Evolutionary conservation across 495 filamentous ascomycete species (phyloP).

Genomic region (Neurospora africana): DNA sequence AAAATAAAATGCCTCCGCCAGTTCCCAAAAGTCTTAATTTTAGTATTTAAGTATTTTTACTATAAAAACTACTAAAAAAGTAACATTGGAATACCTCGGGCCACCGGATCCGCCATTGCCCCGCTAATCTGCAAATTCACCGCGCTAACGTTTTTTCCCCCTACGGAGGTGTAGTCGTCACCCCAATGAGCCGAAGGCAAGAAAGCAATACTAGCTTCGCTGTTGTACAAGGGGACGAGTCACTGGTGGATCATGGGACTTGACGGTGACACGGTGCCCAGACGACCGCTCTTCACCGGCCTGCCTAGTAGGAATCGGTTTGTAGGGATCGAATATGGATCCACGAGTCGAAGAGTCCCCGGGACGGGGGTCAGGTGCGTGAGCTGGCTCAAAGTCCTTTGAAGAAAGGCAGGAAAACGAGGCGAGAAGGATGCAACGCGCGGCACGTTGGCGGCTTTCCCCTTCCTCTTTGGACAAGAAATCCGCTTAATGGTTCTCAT

Average conservation of each 20-base stretch:
- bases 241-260: neutral
- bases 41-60: too few relatives aligned
- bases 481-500: neutral
- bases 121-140: too few relatives aligned
- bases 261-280: neutral
- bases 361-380: neutral
- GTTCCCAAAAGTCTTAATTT: too few relatives aligned
- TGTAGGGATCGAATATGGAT: neutral
- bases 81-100: too few relatives aligned
- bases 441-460: neutral
- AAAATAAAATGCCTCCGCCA: too few relatives aligned
- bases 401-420: neutral
- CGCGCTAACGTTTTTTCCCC: too few relatives aligned
- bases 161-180: too few relatives aligned
- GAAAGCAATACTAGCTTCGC: neutral
- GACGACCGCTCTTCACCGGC: neutral
- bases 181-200: neutral
- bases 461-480: neutral
- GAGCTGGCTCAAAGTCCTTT: neutral
- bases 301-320: neutral
- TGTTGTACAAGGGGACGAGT: neutral
- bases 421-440: neutral
- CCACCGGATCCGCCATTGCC: too few relatives aligned
- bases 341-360: neutral
- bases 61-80: too few relatives aligned